Conservation (phyloP, 257 asterid genomes). For the Ocimum tenuiflorum region DNA sequence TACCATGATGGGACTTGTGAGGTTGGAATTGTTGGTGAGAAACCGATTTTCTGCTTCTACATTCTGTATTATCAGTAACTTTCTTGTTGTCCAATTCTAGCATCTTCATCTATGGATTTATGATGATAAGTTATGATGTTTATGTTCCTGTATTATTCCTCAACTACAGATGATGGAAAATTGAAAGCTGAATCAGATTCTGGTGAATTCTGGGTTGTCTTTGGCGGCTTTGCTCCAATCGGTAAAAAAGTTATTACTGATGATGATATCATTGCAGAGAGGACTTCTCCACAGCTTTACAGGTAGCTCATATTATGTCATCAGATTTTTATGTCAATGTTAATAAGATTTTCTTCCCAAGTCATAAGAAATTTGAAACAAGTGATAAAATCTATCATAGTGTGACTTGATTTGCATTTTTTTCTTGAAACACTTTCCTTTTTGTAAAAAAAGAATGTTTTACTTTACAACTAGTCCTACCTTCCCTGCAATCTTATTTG, state of each 20-base stretch:
- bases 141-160: constrained; percentile 1
- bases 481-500: background rate
- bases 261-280: constrained; percentile 76
- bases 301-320: constrained; percentile 33
- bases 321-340: background rate
- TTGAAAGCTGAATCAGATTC: constrained; percentile 90
- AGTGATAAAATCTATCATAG: background rate
- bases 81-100: background rate
- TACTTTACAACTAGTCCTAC: background rate
- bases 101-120: background rate
- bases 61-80: background rate
- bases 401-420: background rate
- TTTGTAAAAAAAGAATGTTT: no score
- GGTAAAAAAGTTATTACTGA: constrained; percentile 74
- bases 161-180: constrained; percentile 80
- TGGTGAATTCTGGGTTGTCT: constrained; percentile 97
- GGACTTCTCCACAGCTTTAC: constrained; percentile 63
- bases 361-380: background rate
- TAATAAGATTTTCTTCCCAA: no score
- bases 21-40: constrained; percentile 86
- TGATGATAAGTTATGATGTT: background rate
- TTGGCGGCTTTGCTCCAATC: constrained; percentile 98
- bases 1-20: constrained; percentile 89
- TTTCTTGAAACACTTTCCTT: background rate
- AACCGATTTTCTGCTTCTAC: background rate